A percentile compares a stretch with the other conserved stretches of the same genome.
These are phyloP conservation scores for Gomphus bonarii DNA, from an alignment of 1,284 basidiomycete species.

Conservation along the genomic window DNA sequence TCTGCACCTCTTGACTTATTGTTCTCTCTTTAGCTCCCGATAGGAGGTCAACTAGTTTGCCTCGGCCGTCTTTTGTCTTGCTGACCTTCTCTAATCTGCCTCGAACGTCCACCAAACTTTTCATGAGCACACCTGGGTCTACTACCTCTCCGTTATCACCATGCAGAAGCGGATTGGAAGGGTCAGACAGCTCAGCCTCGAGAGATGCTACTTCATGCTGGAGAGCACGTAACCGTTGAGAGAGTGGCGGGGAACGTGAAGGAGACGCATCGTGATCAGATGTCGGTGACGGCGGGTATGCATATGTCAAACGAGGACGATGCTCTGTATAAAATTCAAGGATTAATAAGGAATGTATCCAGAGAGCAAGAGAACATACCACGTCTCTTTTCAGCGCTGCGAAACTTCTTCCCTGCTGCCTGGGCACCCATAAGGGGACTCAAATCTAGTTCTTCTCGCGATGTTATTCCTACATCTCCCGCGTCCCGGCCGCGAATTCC, in stretches of 20 bases:
- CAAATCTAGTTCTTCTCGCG: conserved; percentile 40
- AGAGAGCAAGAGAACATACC: conserved; percentile 21
- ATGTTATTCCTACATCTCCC: conserved; percentile 24
- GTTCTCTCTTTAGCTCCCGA: conserved; percentile 30
- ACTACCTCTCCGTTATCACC: conserved; percentile 40
- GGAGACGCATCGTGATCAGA: conserved; percentile 26
- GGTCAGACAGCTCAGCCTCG: conserved; percentile 61
- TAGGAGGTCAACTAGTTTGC: conserved; percentile 51
- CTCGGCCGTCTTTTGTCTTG: conserved; percentile 53
- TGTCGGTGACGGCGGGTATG: conserved; percentile 57
- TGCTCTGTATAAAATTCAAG: conserved; percentile 23
- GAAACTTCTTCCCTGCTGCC: conserved; percentile 56
- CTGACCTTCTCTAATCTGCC: conserved; percentile 56
- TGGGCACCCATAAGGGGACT: conserved; percentile 40
- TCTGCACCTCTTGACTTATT: conserved; percentile 14
- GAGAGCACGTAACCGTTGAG: conserved; percentile 49
- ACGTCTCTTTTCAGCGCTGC: conserved; percentile 55
- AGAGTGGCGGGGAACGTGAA: conserved; percentile 37
- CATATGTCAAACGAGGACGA: conserved; percentile 44
- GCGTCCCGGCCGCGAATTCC: conserved; percentile 21
- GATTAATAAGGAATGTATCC: conserved; percentile 16
- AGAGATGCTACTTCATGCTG: conserved; percentile 55
- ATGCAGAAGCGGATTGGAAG: conserved; percentile 51
- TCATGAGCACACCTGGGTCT: conserved; percentile 66
- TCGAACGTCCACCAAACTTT: conserved; percentile 63